Conservation (phyloP, 2,329 filamentous ascomycete genomes). For the Alternaria sp. region DNA sequence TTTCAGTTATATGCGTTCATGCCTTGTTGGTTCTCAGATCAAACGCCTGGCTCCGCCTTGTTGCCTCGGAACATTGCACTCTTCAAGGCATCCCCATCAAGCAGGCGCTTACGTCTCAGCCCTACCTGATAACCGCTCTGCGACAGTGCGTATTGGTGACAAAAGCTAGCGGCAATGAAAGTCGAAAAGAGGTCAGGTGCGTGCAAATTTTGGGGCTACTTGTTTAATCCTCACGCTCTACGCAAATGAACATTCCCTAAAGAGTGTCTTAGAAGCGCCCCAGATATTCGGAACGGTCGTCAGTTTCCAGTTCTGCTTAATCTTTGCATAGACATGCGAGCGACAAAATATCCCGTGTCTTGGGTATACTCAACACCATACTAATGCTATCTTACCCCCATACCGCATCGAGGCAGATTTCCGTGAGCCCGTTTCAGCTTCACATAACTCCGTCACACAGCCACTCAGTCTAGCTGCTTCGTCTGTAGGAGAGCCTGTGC, state of each 20-base stretch:
- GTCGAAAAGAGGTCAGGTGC: neutral
- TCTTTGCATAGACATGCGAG: neutral
- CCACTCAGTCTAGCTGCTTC: neutral
- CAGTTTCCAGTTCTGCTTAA: neutral
- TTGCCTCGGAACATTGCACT: slow-evolving; percentile 2
- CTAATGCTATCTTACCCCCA: neutral
- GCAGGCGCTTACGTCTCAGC: neutral
- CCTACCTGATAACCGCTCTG: neutral
- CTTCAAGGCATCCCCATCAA: neutral
- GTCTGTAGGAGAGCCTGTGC: neutral
- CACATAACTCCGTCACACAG: neutral
- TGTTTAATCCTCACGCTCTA: neutral
- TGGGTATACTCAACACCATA: neutral
- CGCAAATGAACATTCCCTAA: neutral
- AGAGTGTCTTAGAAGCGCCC: neutral
- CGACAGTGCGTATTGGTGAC: neutral
- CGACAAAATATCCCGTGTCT: neutral
- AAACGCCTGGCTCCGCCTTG: neutral
- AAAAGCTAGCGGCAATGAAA: neutral
- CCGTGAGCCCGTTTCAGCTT: slow-evolving; percentile 1
- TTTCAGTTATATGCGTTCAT: slow-evolving; percentile 1
- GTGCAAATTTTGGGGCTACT: neutral
- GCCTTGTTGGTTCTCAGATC: neutral
- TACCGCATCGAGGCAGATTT: neutral
- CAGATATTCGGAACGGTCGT: neutral